Conservation (phyloP, 441 rosid genomes). For the Populus hybrid region DNA sequence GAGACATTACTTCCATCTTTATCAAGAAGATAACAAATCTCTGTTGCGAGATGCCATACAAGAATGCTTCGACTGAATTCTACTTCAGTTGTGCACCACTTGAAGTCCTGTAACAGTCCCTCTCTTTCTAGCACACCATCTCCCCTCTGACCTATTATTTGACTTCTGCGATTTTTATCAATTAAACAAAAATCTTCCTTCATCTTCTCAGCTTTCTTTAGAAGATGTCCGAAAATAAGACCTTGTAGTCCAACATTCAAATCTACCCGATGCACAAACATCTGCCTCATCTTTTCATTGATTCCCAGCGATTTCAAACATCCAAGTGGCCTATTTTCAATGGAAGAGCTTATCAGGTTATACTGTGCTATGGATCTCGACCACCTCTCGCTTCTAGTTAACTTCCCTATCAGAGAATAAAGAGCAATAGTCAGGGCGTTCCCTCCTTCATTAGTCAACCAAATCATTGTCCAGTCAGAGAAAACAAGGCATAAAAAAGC, state of each 20-base stretch:
- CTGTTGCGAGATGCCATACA: background rate
- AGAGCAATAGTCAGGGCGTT: rapidly evolving
- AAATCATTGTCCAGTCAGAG: background rate
- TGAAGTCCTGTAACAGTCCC: background rate
- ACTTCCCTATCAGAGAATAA: background rate
- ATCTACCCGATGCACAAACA: background rate
- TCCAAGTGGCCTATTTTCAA: background rate
- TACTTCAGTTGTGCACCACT: background rate
- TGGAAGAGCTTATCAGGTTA: background rate
- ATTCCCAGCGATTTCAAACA: background rate
- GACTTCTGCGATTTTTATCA: background rate
- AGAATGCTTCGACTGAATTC: background rate
- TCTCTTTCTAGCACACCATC: background rate
- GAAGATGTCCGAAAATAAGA: background rate
- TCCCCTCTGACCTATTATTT: background rate
- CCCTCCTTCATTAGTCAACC: background rate
- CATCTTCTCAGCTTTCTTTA: background rate
- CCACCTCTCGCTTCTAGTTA: background rate
- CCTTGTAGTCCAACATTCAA: background rate
- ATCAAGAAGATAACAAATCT: background rate
- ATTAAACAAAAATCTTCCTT: background rate
- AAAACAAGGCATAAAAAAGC: background rate
- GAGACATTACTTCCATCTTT: background rate
- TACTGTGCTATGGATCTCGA: background rate
- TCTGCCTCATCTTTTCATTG: background rate